Evolutionary conservation across 768 basidiomycete genomes (phyloP), one percentile per base, ranked within the genome.

Genomic region (Leucocoprinus leucothites): DNA sequence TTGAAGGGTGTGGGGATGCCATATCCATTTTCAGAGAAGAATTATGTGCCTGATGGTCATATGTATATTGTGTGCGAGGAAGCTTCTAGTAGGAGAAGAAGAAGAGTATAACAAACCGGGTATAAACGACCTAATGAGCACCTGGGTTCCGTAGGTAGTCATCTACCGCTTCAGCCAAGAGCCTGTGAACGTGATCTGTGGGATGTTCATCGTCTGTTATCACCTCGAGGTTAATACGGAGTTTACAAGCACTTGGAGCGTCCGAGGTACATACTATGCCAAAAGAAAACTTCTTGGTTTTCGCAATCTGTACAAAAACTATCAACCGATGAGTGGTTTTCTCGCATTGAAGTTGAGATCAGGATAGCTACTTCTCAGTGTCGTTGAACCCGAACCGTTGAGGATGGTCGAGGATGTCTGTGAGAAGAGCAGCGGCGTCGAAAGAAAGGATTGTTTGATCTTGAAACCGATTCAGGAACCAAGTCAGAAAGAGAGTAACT

Each of bases 261-360:
- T n/a, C n/a, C n/a, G n/a, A n/a, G n/a, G n/a, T n/a, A 34, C 50
- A 21, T 43, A 51, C 50, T 51, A 24, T 43, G 50, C 50, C 50
- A 51, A 25, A 51, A 51, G 26, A 51, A 42, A 2, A 3, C 9
- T 14, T 34, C 40, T 34, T 51, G 41, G 19, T 51, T 24, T 19
- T n/a, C n/a, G 14, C 50, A 51, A 3, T 38, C 19, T n/a, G 38
- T n/a, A 21, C 50, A 51, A 19, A 51, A 51, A 8, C 50, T 51
- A 51, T 31, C 6, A 31, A 31, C 6, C 5, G 31, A 28, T 31
- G 7, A 18, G 40, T 25, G 44, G 21, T 45, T 14, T 45, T 24
- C 41, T 11, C 44, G 16, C 44, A 7, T 3, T 45, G 24, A 11
- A 45, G 11, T 45, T 45, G 21, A 24, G 14, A 9, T 24, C 14